Evolutionary conservation across 176 grass and related monocot genomes (phyloP).

Genomic region (Panicum miliaceum): DNA sequence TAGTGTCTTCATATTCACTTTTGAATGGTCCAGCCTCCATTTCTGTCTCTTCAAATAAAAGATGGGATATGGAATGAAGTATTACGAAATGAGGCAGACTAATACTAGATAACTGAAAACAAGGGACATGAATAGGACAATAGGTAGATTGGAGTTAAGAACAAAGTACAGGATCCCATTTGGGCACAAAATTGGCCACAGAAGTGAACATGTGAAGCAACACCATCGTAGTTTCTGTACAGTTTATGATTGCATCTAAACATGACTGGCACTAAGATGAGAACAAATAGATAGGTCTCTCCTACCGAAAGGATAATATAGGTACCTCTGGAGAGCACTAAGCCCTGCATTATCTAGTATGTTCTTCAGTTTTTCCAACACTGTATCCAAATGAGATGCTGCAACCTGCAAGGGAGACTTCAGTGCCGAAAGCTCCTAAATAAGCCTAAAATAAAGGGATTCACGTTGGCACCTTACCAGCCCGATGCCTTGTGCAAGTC

Average conservation of each 20-base stretch:
- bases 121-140: conserved; percentile 35
- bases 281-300: conserved; percentile 20
- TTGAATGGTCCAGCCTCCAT: neutral
- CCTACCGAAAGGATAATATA: conserved; percentile 30
- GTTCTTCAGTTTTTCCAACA: conserved; percentile 92
- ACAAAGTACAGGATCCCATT: conserved; percentile 6
- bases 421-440: conserved; percentile 39
- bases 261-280: conserved; percentile 19
- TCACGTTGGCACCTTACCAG: conserved; percentile 68
- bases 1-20: neutral
- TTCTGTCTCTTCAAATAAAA: conserved; percentile 32
- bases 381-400: conserved; percentile 95
- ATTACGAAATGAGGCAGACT: conserved; percentile 10
- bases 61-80: conserved; percentile 14
- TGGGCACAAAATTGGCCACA: conserved; percentile 25
- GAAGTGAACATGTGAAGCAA: neutral
- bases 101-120: conserved; percentile 19
- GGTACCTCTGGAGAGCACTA: conserved; percentile 78
- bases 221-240: conserved; percentile 1
- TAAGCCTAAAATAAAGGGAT: conserved; percentile 29
- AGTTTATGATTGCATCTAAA: conserved; percentile 23
- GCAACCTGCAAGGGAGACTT: conserved; percentile 73
- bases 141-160: neutral
- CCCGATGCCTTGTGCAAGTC: conserved; percentile 97
- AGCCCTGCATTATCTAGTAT: conserved; percentile 80